Evolutionary conservation across 108 stramenopile species (phyloP), one percentile per base, ranked within the genome.

Genomic region (Pelagomonas calceolata): DNA sequence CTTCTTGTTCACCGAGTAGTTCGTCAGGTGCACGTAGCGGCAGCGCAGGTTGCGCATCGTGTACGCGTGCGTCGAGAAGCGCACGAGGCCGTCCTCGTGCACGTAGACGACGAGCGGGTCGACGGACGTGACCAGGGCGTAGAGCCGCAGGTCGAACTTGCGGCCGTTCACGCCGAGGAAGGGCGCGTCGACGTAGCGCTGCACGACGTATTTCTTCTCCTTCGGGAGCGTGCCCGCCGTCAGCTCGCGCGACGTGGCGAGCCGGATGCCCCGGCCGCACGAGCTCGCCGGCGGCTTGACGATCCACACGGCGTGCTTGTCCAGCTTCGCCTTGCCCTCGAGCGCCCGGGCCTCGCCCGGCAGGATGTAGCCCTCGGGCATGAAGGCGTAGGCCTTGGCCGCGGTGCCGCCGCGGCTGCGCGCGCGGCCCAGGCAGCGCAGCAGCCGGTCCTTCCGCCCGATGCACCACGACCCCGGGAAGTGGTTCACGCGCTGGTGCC

Each of bases 1-100:
- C 66, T 80, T 85, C 67, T 85, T 85, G 81, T 87, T 87, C 74
- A 87, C 79, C n/a, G 64, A 66, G 79, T 85, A 87, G 79, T 87
- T 87, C 21, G 86, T 87, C 33, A 87, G 81, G 76, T 87, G 86
- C 30, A 79, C 77, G 45, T 76, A 81, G 32, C 79, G 44, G 45
- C 74, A 76, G 30, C 67, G 65, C 33, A 80, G 69, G 76, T 80
- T 82, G 30, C 32, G 76, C 34, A 75, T 77, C 63, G 36, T 77
- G 39, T 75, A 73, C 39, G 63, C 12, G 32, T 60, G 30, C n/a
- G 78, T 76, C 21, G 71, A 73, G 32, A 80, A 70, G 12, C 80
- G 66, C 5, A 67, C 75, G 30, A 80, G 71, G 66, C 80, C 75
- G 34, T 79, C 76, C 16, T 34, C 71, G 65, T 77, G 69, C 26